These are phyloP conservation scores for Yarrowia sp. DNA, from an alignment of 805 yeast genomes.

Conservation along the genomic window DNA sequence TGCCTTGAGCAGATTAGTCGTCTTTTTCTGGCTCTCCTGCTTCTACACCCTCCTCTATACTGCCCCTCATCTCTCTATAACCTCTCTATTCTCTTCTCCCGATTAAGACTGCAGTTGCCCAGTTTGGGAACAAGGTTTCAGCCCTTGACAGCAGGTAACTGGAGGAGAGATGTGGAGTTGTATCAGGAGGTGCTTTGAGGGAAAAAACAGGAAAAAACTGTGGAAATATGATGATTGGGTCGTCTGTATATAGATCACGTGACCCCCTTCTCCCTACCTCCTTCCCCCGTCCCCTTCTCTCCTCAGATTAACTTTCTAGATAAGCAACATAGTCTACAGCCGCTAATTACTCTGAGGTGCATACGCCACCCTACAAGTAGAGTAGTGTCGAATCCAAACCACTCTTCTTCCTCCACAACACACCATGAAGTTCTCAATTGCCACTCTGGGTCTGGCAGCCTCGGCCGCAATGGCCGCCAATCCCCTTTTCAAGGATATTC, in stretches of 20 bases:
- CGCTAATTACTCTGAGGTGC: not conserved
- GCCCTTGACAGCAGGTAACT: not conserved
- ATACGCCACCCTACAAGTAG: conserved; percentile 15
- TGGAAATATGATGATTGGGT: too few species aligned
- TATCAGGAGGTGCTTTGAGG: too few species aligned
- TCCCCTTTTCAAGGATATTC: conserved; percentile 18
- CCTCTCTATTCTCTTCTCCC: not conserved
- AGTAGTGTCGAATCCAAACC: too few species aligned
- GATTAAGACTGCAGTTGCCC: conserved; percentile 16
- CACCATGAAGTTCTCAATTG: conserved; percentile 11
- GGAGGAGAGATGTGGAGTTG: not conserved
- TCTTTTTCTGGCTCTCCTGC: too few species aligned
- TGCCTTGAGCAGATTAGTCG: too few species aligned
- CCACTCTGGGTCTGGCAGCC: conserved; percentile 10
- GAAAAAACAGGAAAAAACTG: too few species aligned
- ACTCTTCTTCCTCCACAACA: not conserved
- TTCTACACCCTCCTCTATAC: too few species aligned
- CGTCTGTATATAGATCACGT: too few species aligned
- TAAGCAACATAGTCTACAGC: conserved; percentile 8
- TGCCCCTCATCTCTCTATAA: too few species aligned
- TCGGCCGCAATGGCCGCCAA: conserved; percentile 18
- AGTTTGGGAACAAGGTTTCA: conserved; percentile 11
- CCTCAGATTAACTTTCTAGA: not conserved
- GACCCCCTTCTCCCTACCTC: not conserved
- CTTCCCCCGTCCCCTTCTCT: too few species aligned